These are phyloP conservation scores for Suhomyces guaymorum DNA, from an alignment of 1,139 yeast genomes.

Conservation along the genomic window DNA sequence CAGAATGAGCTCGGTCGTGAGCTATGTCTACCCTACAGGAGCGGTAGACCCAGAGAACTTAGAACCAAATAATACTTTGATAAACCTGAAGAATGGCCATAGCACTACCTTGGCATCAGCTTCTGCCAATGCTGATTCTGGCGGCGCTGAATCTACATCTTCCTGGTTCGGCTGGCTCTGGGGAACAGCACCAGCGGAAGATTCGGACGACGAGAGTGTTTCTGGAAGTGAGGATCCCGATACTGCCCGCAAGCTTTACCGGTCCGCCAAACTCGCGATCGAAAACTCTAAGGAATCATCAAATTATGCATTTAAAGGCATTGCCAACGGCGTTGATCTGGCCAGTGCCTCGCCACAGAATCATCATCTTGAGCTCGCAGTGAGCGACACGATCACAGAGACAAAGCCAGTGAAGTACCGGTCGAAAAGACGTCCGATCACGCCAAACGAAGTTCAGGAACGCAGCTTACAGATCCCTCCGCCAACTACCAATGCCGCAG, in stretches of 20 bases:
- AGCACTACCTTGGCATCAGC: too few species aligned
- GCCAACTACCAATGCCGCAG: not conserved
- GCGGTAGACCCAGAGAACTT: too few species aligned
- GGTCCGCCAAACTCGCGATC: conserved; percentile 36
- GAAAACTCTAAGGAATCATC: conserved; percentile 36
- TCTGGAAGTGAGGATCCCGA: conserved; percentile 14
- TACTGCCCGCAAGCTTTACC: conserved; percentile 26
- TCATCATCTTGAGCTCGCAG: conserved; percentile 35
- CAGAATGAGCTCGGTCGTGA: conserved; percentile 18
- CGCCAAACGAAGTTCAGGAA: conserved; percentile 42
- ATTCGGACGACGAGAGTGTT: conserved; percentile 12
- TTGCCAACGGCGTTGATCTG: conserved; percentile 16
- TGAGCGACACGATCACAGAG: conserved; percentile 42
- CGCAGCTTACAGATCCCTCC: conserved; percentile 8
- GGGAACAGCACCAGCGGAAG: conserved; percentile 14
- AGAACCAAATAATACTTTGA: too few species aligned
- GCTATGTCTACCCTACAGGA: conserved; percentile 14
- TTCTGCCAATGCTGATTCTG: not conserved
- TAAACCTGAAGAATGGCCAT: too few species aligned
- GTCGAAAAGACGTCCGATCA: conserved; percentile 35
- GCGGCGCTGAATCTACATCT: too few species aligned
- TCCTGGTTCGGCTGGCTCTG: conserved; percentile 29
- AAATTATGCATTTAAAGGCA: conserved; percentile 38
- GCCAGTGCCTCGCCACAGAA: conserved; percentile 20
- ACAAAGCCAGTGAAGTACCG: conserved; percentile 39